phyloP scores from a whole-genome alignment of 2,329 filamentous ascomycete species.

The Waltergamsia citrina region DNA sequence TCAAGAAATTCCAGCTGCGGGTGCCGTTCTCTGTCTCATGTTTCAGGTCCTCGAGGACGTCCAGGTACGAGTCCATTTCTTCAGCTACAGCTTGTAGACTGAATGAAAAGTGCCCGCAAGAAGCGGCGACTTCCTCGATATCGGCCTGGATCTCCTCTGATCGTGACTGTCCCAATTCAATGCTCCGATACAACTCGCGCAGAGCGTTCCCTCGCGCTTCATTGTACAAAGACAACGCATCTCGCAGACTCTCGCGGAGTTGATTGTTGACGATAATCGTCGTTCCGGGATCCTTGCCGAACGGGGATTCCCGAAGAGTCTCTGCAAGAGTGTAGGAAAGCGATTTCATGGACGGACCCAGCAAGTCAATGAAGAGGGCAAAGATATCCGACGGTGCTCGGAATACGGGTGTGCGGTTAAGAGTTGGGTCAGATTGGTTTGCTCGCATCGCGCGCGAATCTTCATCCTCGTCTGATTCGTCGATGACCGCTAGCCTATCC shows the following conservation, averaged over 20 bases:
- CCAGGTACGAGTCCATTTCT: constrained; percentile 74
- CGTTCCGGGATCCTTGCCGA: constrained; percentile 57
- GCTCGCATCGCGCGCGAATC: neutral
- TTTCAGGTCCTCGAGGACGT: constrained; percentile 79
- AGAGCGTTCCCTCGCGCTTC: constrained; percentile 67
- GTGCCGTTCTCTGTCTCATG: constrained; percentile 52
- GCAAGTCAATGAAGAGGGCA: constrained; percentile 74
- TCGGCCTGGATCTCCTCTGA: constrained; percentile 77
- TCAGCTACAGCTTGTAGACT: constrained; percentile 85
- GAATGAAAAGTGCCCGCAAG: constrained; percentile 93
- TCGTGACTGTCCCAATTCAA: constrained; percentile 59
- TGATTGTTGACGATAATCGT: constrained; percentile 68
- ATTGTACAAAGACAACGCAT: constrained; percentile 74
- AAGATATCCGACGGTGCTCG: constrained; percentile 76
- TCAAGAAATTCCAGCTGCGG: constrained; percentile 76
- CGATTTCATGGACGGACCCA: constrained; percentile 94
- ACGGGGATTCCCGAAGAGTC: constrained; percentile 80
- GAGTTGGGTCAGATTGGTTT: constrained; percentile 17
- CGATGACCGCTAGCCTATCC: constrained; percentile 50
- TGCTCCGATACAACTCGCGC: constrained; percentile 68
- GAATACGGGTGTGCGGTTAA: constrained; percentile 26
- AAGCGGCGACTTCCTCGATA: constrained; percentile 95
- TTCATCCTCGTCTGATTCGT: constrained; percentile 21
- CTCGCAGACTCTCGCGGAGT: constrained; percentile 68
- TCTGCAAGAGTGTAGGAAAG: constrained; percentile 85